phyloP scores from a whole-genome alignment of 441 rosid species.

The Adansonia rubrostipa region DNA sequence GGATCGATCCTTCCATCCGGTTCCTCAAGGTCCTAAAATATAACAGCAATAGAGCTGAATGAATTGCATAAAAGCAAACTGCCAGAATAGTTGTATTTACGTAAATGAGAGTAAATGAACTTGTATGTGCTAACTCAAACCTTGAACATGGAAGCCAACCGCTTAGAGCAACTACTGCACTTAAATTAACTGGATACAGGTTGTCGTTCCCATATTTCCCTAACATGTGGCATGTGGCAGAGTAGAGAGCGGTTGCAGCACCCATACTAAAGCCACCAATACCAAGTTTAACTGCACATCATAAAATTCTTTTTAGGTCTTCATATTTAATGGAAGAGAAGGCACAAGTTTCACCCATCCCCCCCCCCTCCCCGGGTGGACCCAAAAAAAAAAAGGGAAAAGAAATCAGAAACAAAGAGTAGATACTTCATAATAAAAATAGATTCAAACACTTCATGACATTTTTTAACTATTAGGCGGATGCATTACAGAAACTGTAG shows the following conservation, averaged over 20 bases:
- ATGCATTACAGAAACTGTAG: neutral
- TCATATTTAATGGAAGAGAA: neutral
- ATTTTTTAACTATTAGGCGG: neutral
- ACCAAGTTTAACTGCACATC: constrained; percentile 53
- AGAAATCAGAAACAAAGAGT: neutral
- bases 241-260: constrained; percentile 61
- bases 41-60: constrained; percentile 23
- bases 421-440: neutral
- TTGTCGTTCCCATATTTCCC: constrained; percentile 53
- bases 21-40: constrained; percentile 47
- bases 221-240: constrained; percentile 54
- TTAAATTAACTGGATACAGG: constrained; percentile 48
- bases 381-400: too few relatives aligned
- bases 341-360: too few relatives aligned
- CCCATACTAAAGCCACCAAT: constrained; percentile 74
- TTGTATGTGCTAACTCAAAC: constrained; percentile 29
- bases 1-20: constrained; percentile 47
- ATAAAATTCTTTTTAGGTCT: neutral
- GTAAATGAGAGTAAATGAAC: neutral
- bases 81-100: neutral
- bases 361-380: too few relatives aligned
- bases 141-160: constrained; percentile 71
- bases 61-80: constrained; percentile 22
- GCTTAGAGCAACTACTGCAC: constrained; percentile 53
- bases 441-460: neutral